Evolutionary conservation across 1,284 basidiomycete species (phyloP).

Genomic region (Marasmius sp.): DNA sequence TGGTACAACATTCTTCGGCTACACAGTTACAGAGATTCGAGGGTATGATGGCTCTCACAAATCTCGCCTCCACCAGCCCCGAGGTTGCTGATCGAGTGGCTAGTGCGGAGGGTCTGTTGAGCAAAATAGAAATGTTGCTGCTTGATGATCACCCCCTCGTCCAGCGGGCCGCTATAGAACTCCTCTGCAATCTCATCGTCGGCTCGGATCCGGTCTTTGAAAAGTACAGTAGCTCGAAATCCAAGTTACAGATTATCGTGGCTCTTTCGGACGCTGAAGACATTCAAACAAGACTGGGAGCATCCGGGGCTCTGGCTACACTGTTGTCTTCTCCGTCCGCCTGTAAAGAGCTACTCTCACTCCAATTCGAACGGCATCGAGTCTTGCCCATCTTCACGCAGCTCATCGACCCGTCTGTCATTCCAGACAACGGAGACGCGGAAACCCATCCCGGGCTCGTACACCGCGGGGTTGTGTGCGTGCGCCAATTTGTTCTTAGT

Average conservation of each 20-base stretch:
- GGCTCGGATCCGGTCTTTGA: constrained; percentile 76
- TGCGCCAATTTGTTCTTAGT: constrained; percentile 60
- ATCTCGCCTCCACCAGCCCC: constrained; percentile 80
- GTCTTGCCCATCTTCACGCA: constrained; percentile 62
- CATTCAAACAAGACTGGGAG: constrained; percentile 77
- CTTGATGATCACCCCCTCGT: constrained; percentile 83
- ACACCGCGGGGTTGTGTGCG: constrained; percentile 74
- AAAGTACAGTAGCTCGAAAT: constrained; percentile 62
- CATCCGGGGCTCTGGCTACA: constrained; percentile 83
- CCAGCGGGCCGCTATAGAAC: constrained; percentile 85
- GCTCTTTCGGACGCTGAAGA: constrained; percentile 87
- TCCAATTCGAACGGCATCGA: constrained; percentile 61
- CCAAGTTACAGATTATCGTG: constrained; percentile 79
- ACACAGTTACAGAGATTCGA: constrained; percentile 87
- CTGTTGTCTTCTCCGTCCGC: constrained; percentile 65
- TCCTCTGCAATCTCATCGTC: constrained; percentile 90
- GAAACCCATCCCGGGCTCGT: constrained; percentile 59
- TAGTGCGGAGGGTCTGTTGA: constrained; percentile 58
- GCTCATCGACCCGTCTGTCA: constrained; percentile 58
- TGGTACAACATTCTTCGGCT: constrained; percentile 70
- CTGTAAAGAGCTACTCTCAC: constrained; percentile 58
- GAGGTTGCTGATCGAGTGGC: constrained; percentile 68
- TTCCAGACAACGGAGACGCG: constrained; percentile 31
- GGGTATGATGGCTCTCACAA: constrained; percentile 93
- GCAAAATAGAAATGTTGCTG: constrained; percentile 78